A percentile compares a stretch with the other conserved stretches of the same genome.
phyloP scores from a whole-genome alignment of 1,284 basidiomycete species.

The Fistulina hepatica region DNA sequence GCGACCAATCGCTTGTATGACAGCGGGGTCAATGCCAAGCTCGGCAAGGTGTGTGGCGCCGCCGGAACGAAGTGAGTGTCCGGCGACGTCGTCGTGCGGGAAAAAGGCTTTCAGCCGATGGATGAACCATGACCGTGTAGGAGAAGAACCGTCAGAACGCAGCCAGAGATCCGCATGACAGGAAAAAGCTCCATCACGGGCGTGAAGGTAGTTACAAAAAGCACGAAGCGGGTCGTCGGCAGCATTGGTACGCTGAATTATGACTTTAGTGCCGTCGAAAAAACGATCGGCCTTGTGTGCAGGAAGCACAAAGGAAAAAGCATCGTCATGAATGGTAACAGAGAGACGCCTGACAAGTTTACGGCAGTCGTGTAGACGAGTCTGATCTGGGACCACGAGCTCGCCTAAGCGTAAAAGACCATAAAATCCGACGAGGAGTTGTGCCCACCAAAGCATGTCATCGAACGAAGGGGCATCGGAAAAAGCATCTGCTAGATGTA shows the following conservation, averaged over 20 bases:
- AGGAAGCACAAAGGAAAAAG: constrained; percentile 20
- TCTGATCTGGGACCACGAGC: constrained; percentile 18
- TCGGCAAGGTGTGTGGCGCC: constrained; percentile 17
- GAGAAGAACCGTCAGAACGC: constrained; percentile 12
- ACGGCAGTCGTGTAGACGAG: constrained; percentile 8
- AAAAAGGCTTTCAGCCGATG: constrained; percentile 9
- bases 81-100: constrained; percentile 9
- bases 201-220: constrained; percentile 15
- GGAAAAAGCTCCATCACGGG: constrained; percentile 16
- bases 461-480: constrained; percentile 17
- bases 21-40: constrained; percentile 11
- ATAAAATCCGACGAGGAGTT: constrained; percentile 20
- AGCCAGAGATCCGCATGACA: constrained; percentile 19
- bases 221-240: constrained; percentile 9
- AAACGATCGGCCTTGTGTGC: constrained; percentile 23
- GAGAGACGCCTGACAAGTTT: constrained; percentile 16
- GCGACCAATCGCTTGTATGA: constrained; percentile 16
- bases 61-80: constrained; percentile 16
- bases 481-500: not conserved
- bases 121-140: constrained; percentile 16
- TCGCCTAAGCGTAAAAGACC: constrained; percentile 24
- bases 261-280: constrained; percentile 19
- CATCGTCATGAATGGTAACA: constrained; percentile 1
- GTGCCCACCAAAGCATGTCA: constrained; percentile 20
- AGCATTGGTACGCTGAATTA: constrained; percentile 10